Percentiles rank a stretch among this genome's conserved stretches.
phyloP scores from a whole-genome alignment of 2,329 filamentous ascomycete genomes.

The Dendrostoma leiphaemia region DNA sequence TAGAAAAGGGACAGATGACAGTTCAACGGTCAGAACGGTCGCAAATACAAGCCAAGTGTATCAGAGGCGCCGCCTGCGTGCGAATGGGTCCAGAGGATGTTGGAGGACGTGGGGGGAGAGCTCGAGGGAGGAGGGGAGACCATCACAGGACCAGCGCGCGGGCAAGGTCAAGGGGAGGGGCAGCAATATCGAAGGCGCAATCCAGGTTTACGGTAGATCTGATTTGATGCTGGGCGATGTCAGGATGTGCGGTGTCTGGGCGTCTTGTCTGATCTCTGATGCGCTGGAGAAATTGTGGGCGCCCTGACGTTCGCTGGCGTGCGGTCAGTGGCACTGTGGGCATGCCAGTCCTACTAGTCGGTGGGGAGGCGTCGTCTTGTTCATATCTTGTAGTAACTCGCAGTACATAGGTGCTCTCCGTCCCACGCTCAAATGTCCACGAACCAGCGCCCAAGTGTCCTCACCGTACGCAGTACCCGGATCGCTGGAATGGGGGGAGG shows the following conservation, averaged over 20 bases:
- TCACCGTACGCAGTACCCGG: no score
- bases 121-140: neutral
- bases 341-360: neutral
- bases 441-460: no score
- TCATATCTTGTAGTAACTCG: neutral
- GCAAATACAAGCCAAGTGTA: neutral
- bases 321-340: neutral
- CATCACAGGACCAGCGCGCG: neutral
- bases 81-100: neutral
- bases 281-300: conserved; percentile 9
- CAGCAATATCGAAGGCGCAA: neutral
- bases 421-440: no score
- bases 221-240: neutral
- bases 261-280: neutral
- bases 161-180: neutral
- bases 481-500: no score
- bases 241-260: neutral
- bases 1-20: neutral
- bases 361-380: neutral
- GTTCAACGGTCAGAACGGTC: neutral
- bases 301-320: conserved; percentile 4
- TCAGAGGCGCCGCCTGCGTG: neutral
- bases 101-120: neutral
- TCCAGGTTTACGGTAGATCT: neutral
- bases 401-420: neutral